Evolutionary conservation across 345 rosid genomes (phyloP), one percentile per base, ranked within the genome.

Genomic region (Linum trigynum): DNA sequence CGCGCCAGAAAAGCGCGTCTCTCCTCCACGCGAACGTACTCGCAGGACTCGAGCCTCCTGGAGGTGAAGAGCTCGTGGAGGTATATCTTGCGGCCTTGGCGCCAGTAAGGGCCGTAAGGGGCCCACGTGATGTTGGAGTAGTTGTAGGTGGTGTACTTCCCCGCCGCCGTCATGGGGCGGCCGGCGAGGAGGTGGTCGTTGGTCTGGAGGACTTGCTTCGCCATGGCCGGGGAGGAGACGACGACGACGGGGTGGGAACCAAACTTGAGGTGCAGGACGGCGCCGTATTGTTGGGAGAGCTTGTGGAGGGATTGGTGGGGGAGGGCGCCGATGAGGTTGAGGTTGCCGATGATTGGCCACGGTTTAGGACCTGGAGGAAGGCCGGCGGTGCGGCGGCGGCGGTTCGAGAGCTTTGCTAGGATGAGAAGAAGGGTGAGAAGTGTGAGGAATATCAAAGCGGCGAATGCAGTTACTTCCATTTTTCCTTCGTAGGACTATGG

Each of bases 311-410:
- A 67, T 17, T 62, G 77, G 66, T 75, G 79, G 5, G 82, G 82
- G 59, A 79, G 74, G 5, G 79, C 51, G 1, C 74, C 77, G 0
- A 76, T 74, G 12, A 79, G 75, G 59, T 73, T 61, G 23, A 79
- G 79, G 63, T 76, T 75, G 63, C 82, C 82, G 4, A 79, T 76
- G 5, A 76, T 59, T 0, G 79, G 82, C 79, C 77, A 76, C 1
- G 75, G 71, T 35, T 59, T 67, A 0, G 82, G 82, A 14, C 79
- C 79, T 5, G 82, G 77, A 5, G 79, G 76, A 5, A 62, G 7
- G 17, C 65, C 70, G 7, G 32, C 69, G 6, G 41, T 39, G n/a
- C 32, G 14, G 57, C 61, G 39, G 72, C 0, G 65, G 61, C 67
- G 32, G 32, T 23, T 23, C 32, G 32, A 23, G 32, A 23, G 32